These are phyloP conservation scores for Boletus sp. DNA, from an alignment of 768 basidiomycete species.

Conservation along the genomic window DNA sequence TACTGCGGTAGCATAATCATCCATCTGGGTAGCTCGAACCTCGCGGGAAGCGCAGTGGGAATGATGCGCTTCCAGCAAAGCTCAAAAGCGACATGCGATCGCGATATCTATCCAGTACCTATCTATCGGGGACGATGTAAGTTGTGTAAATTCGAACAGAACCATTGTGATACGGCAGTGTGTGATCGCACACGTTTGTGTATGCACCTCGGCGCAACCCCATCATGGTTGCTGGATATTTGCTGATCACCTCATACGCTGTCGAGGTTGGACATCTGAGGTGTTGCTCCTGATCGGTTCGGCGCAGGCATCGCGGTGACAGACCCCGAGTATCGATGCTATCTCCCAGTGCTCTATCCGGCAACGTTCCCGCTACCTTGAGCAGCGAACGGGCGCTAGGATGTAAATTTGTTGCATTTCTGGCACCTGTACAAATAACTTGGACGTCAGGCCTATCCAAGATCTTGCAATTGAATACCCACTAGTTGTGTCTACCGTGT, in stretches of 20 bases:
- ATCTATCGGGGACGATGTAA: conserved; percentile 10
- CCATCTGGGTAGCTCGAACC: background rate
- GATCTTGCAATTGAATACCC: background rate
- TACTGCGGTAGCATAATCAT: conserved; percentile 5
- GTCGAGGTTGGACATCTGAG: background rate
- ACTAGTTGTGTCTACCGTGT: background rate
- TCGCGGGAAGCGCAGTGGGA: background rate
- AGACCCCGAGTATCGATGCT: background rate
- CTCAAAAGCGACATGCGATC: conserved; percentile 22
- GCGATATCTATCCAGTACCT: conserved; percentile 15
- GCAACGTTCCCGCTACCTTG: background rate
- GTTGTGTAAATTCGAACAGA: background rate
- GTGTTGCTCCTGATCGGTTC: background rate
- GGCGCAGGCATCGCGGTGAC: background rate
- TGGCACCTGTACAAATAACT: too few relatives aligned
- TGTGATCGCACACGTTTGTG: background rate
- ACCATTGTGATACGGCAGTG: background rate
- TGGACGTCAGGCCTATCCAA: background rate
- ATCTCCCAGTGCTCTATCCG: background rate
- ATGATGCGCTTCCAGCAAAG: background rate
- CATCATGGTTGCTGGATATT: background rate
- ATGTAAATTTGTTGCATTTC: too few relatives aligned
- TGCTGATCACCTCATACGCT: too few relatives aligned
- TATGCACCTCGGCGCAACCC: background rate
- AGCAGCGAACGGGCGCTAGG: background rate